phyloP scores from a whole-genome alignment of 176 grass and related monocot genomes.

The Otatea glauca region DNA sequence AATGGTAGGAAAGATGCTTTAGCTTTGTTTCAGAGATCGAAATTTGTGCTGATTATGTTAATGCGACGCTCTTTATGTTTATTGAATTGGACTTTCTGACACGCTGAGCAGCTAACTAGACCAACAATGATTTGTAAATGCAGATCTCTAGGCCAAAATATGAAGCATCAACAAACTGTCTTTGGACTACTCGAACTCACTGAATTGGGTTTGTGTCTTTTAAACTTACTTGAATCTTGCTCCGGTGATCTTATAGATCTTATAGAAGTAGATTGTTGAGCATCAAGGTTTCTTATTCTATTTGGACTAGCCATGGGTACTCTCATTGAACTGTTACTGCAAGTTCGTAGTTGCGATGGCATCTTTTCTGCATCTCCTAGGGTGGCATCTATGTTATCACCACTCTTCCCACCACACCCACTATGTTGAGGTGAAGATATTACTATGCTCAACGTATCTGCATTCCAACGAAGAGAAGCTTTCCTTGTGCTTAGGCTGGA shows the following conservation, averaged over 20 bases:
- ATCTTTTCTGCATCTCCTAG: slow-evolving; percentile 49
- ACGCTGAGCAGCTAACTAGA: slow-evolving; percentile 25
- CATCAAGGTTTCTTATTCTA: slow-evolving; percentile 53
- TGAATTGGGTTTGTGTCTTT: slow-evolving; percentile 33
- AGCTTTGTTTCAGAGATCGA: slow-evolving; percentile 8
- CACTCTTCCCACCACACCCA: slow-evolving; percentile 32
- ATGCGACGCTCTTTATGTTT: background rate
- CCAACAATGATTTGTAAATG: slow-evolving; percentile 22
- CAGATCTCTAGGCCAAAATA: slow-evolving; percentile 6
- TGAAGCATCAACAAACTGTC: slow-evolving; percentile 24
- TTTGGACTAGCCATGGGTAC: slow-evolving; percentile 41
- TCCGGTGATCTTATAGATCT: slow-evolving; percentile 45
- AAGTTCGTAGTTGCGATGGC: slow-evolving; percentile 47
- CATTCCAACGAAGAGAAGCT: slow-evolving; percentile 68
- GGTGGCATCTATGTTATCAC: slow-evolving; percentile 39
- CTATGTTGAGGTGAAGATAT: slow-evolving; percentile 67
- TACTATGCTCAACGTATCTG: slow-evolving; percentile 70
- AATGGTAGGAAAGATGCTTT: background rate
- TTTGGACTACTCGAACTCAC: slow-evolving; percentile 20
- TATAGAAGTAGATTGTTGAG: slow-evolving; percentile 46
- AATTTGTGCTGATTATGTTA: background rate
- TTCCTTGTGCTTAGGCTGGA: slow-evolving; percentile 63
- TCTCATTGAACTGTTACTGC: slow-evolving; percentile 42
- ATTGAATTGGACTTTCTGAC: background rate
- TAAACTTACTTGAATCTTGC: slow-evolving; percentile 73